Conservation (phyloP, 106 monocot species). For the Hemerocallis citrina region DNA sequence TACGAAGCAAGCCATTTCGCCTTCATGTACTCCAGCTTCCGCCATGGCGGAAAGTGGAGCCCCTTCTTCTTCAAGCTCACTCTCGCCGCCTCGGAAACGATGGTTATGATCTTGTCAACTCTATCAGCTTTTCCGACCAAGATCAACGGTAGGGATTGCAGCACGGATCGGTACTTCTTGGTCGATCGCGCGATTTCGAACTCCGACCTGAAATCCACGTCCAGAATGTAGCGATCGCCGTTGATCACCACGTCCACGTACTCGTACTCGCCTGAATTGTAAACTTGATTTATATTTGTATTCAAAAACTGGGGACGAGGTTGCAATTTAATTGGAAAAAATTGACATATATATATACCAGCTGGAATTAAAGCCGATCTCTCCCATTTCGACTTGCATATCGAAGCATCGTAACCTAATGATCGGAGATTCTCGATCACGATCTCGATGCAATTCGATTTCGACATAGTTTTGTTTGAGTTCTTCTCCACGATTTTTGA, state of each 20-base stretch:
- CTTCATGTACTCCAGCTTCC: conserved; percentile 61
- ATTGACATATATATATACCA: too few species aligned
- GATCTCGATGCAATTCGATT: conserved; percentile 15
- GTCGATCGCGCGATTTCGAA: conserved; percentile 73
- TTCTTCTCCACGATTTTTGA: conserved; percentile 37
- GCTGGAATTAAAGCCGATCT: conserved; percentile 41
- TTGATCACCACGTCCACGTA: conserved; percentile 54
- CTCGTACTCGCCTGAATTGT: conserved; percentile 48
- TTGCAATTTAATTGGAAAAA: conserved; percentile 5
- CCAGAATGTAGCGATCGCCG: conserved; percentile 43
- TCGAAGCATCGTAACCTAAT: conserved; percentile 53
- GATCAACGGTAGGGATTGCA: conserved; percentile 52
- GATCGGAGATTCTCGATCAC: conserved; percentile 30
- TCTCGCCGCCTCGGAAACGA: conserved; percentile 51
- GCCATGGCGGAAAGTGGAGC: conserved; percentile 71
- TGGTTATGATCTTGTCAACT: conserved; percentile 37
- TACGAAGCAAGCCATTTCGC: conserved; percentile 56
- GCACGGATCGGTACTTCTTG: conserved; percentile 44
- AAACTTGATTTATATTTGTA: too few species aligned
- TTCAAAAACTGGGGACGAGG: too few species aligned
- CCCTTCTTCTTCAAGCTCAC: conserved; percentile 71
- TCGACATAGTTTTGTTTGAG: conserved; percentile 15
- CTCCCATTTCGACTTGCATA: conserved; percentile 64
- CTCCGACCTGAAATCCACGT: conserved; percentile 67
- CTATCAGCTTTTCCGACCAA: conserved; percentile 60